Evolutionary conservation across 2,329 filamentous ascomycete genomes (phyloP).

Genomic region (Penicillium sp.): DNA sequence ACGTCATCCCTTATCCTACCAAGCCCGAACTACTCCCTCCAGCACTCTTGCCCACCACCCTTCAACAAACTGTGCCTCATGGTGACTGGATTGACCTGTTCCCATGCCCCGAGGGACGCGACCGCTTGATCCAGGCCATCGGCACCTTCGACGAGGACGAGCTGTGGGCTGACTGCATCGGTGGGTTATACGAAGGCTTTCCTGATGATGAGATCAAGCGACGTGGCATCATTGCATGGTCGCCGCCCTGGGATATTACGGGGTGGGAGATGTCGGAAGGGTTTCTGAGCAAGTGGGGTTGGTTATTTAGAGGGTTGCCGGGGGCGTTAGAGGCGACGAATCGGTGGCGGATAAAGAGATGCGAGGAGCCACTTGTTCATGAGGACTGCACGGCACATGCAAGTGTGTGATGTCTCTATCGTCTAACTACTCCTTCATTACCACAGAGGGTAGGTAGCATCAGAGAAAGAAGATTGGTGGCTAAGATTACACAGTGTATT

Average conservation of each 20-base stretch:
- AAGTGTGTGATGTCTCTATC: neutral
- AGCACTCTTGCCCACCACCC: slow-evolving; percentile 38
- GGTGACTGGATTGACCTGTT: slow-evolving; percentile 46
- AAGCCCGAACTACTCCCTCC: slow-evolving; percentile 32
- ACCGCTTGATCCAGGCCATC: slow-evolving; percentile 40
- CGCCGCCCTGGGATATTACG: slow-evolving; percentile 40
- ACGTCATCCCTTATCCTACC: slow-evolving; percentile 31
- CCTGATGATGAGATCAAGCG: slow-evolving; percentile 44
- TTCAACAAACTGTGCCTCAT: slow-evolving; percentile 43
- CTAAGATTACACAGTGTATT: no score
- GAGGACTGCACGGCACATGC: neutral
- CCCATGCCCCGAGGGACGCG: slow-evolving; percentile 40
- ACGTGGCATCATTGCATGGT: slow-evolving; percentile 47
- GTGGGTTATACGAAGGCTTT: slow-evolving; percentile 47
- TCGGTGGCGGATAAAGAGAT: slow-evolving; percentile 16
- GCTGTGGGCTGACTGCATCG: slow-evolving; percentile 46
- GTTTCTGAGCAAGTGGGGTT: slow-evolving; percentile 35
- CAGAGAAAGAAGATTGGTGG: no score
- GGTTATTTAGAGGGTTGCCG: slow-evolving; percentile 12
- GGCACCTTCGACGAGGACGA: slow-evolving; percentile 46
- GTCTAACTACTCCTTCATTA: no score
- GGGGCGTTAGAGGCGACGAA: slow-evolving; percentile 19
- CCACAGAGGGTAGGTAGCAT: no score
- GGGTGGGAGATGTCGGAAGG: slow-evolving; percentile 47
- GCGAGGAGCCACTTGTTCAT: slow-evolving; percentile 8